Percentiles rank a stretch among this genome's conserved stretches.
phyloP scores from a whole-genome alignment of 2,329 filamentous ascomycete species.

The Stachybotrys chartarum region DNA sequence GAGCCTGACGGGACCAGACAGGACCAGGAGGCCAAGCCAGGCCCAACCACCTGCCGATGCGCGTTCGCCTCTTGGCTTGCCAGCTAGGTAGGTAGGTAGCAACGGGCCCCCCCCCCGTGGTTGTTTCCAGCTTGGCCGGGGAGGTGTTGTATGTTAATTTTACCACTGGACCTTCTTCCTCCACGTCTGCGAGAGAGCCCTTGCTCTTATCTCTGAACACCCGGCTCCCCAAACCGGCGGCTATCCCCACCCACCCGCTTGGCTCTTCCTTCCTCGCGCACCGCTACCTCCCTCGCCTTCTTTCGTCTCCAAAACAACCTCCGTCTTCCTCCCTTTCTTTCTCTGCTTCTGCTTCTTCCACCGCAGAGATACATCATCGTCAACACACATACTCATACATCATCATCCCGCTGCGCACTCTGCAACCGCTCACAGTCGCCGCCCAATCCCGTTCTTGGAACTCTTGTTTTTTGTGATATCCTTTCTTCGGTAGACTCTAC shows the following conservation, averaged over 20 bases:
- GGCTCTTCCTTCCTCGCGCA: not conserved
- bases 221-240: not conserved
- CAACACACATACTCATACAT: not conserved
- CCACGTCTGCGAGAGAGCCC: too few species aligned
- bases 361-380: not conserved
- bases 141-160: too few species aligned
- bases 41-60: not conserved
- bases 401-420: not conserved
- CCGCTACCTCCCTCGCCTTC: not conserved
- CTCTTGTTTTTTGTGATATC: not conserved
- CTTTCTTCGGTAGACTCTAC: conserved; percentile 1
- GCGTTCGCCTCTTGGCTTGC: too few species aligned
- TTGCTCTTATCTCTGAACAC: not conserved
- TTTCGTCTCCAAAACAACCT: not conserved
- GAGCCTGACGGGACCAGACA: too few species aligned
- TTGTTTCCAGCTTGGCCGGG: not conserved
- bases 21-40: too few species aligned
- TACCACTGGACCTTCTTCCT: too few species aligned
- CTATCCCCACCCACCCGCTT: not conserved
- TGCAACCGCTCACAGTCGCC: not conserved
- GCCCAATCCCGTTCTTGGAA: not conserved
- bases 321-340: not conserved
- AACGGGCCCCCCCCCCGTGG: not conserved
- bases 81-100: not conserved
- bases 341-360: not conserved